These are phyloP conservation scores for Aspergillus fumigatus DNA, from an alignment of 2,329 filamentous ascomycete species.

Conservation along the genomic window DNA sequence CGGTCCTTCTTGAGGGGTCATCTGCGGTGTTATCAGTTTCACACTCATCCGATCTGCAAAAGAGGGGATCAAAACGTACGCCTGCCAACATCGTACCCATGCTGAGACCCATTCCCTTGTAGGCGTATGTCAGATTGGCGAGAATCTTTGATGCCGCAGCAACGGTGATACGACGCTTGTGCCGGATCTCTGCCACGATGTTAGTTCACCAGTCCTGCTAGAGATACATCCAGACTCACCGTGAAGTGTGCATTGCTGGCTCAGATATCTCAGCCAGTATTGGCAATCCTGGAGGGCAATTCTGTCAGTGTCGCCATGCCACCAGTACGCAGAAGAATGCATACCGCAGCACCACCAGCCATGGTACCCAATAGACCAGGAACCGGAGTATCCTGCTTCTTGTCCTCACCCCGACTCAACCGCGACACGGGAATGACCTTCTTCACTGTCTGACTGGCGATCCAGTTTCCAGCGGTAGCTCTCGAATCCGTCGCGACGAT, in stretches of 20 bases:
- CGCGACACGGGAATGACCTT: slow-evolving; percentile 71
- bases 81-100: slow-evolving; percentile 99
- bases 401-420: slow-evolving; percentile 37
- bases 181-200: slow-evolving; percentile 65
- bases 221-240: slow-evolving; percentile 36
- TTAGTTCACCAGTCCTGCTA: slow-evolving; percentile 1
- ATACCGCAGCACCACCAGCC: slow-evolving; percentile 90
- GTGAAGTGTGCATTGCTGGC: slow-evolving; percentile 98
- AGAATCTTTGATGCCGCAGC: slow-evolving; percentile 97
- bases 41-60: too few species aligned
- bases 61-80: slow-evolving; percentile 68
- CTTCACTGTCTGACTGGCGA: slow-evolving; percentile 98
- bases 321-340: slow-evolving; percentile 22
- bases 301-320: slow-evolving; percentile 9
- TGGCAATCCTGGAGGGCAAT: slow-evolving; percentile 71
- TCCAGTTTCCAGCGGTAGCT: slow-evolving; percentile 97
- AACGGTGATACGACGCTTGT: slow-evolving; percentile 98
- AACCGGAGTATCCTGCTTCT: slow-evolving; percentile 28
- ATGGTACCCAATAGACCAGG: slow-evolving; percentile 80
- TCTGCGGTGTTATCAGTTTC: slow-evolving; percentile 16
- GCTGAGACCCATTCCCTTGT: slow-evolving; percentile 97
- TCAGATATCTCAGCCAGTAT: slow-evolving; percentile 98
- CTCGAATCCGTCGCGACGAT: slow-evolving; percentile 97
- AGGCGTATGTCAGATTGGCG: slow-evolving; percentile 94
- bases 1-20: slow-evolving; percentile 77